Conservation (phyloP, 352 stramenopile genomes). For the Globisporangium camurandrum region DNA sequence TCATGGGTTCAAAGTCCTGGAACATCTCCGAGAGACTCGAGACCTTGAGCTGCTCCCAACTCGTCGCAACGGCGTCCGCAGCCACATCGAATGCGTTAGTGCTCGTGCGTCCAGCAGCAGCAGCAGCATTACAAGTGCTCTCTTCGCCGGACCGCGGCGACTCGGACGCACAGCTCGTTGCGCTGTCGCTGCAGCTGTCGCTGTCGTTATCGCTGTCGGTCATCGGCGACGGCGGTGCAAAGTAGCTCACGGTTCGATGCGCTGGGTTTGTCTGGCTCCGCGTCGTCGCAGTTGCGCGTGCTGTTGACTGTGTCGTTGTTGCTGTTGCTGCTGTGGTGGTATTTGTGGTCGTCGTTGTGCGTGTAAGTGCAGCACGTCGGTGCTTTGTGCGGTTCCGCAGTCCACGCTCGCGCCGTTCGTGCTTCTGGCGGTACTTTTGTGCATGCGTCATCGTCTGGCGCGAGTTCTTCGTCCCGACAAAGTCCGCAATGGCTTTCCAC, state of each 20-base stretch:
- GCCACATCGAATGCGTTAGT: neutral
- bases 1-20: slow-evolving; percentile 32
- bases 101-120: neutral
- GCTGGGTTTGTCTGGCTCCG: slow-evolving; percentile 10
- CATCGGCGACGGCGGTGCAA: slow-evolving; percentile 6
- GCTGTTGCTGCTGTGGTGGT: neutral
- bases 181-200: neutral
- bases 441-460: slow-evolving; percentile 31
- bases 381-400: slow-evolving; percentile 35
- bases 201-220: no score
- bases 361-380: slow-evolving; percentile 1
- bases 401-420: slow-evolving; percentile 38
- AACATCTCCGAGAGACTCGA: slow-evolving; percentile 36
- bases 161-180: slow-evolving; percentile 20
- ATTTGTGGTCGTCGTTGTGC: neutral
- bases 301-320: neutral
- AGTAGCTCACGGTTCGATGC: slow-evolving; percentile 3
- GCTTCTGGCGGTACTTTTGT: slow-evolving; percentile 31
- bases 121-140: neutral
- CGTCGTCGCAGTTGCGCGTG: slow-evolving; percentile 1
- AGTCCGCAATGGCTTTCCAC: slow-evolving; percentile 55
- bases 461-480: slow-evolving; percentile 54
- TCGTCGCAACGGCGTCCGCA: no score
- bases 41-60: slow-evolving; percentile 16
- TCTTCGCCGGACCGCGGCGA: slow-evolving; percentile 31